Evolutionary conservation across 108 stramenopile genomes (phyloP), one percentile per base, ranked within the genome.

Genomic region (Skeletonema costatum): DNA sequence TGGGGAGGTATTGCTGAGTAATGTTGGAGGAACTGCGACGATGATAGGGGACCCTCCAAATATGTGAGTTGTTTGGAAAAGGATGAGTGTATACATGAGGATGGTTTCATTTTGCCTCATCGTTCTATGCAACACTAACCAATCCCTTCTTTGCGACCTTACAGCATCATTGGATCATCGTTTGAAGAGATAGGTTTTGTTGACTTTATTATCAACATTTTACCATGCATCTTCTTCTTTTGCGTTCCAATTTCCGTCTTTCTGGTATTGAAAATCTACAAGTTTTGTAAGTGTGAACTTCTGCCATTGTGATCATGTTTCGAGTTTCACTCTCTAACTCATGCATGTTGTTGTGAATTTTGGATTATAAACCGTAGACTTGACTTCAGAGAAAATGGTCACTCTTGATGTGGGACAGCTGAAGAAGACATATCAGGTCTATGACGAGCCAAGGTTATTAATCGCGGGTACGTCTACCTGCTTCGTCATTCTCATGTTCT

Each of bases 21-120:
- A 88, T 39, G 83, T 88, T 50, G 88, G 88, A 56, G 88, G 88
- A 39, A 87, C 89, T 19, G 87, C 89, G 17, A 90, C 89, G 32
- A 72, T 88, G 65, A 90, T 90, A 66, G 89, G 89, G 78, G 60
- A 68, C 53, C 66, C 7, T 33, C 32, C 32, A 13, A 38, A 36
- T 10, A 48, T 65, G 39, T 41, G 11, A 41, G 39, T 41, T 41
- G 11, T 41, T 12, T 8, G 8, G 36, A 5, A 36, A 36, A 36
- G 36, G 36, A 36, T 36, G 36, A 36, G 36, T 36, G 36, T 36
- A 36, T 6, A 0, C 36, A 36, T 36, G 6, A 6, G 36, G 8
- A 36, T 36, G 36, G 6, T 36, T 36, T 36, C 36, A 36, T 36
- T 35, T 4, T 35, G 4, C 38, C 38, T 39, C 38, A 7, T 39